Evolutionary conservation across 345 rosid genomes (phyloP).

Genomic region (Combretum micranthum): DNA sequence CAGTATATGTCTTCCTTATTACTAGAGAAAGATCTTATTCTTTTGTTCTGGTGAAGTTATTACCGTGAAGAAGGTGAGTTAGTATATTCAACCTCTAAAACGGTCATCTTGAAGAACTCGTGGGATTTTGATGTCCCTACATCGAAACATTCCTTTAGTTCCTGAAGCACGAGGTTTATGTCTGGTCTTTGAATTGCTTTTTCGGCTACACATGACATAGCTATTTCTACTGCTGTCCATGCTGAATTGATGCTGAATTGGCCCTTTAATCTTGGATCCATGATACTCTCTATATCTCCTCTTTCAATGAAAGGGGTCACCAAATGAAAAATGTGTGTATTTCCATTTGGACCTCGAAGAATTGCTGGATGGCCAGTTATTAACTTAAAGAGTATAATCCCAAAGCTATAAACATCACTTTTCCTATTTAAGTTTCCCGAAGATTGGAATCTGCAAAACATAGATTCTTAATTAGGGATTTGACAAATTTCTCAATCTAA

Average conservation of each 20-base stretch:
- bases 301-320: conserved; percentile 9
- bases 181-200: conserved; percentile 8
- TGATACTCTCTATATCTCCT: conserved; percentile 23
- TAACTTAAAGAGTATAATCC: conserved; percentile 25
- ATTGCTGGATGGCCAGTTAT: conserved; percentile 27
- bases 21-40: no score
- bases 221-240: conserved; percentile 25
- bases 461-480: background rate
- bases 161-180: conserved; percentile 12
- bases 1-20: no score
- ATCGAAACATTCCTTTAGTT: conserved; percentile 11
- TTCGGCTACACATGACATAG: conserved; percentile 17
- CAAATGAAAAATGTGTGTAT: conserved; percentile 15
- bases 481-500: background rate
- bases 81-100: no score
- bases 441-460: conserved; percentile 13
- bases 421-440: conserved; percentile 17
- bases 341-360: conserved; percentile 3
- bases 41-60: no score
- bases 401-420: conserved; percentile 28
- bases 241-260: conserved; percentile 14
- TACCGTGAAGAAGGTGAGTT: no score
- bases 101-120: no score
- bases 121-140: no score
- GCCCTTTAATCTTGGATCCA: conserved; percentile 25